phyloP scores from a whole-genome alignment of 768 basidiomycete genomes.

The Strobilomyces confusus region DNA sequence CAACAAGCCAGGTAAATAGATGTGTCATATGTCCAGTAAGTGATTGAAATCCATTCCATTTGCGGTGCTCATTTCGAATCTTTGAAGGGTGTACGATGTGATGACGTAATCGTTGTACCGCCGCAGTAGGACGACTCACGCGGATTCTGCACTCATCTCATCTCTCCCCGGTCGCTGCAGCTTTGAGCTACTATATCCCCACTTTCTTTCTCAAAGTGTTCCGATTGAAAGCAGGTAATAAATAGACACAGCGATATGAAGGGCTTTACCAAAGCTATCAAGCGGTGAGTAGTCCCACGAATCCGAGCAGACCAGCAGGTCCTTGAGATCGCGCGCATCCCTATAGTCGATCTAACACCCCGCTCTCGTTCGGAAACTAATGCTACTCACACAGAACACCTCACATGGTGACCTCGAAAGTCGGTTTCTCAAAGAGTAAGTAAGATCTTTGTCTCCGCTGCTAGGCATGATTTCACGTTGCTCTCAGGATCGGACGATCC shows the following conservation, averaged over 20 bases:
- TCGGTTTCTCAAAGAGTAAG: slow-evolving; percentile 92
- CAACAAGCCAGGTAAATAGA: too few relatives aligned
- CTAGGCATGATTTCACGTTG: slow-evolving; percentile 2
- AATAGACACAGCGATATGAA: slow-evolving; percentile 54
- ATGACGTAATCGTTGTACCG: too few relatives aligned
- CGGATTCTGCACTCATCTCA: too few relatives aligned
- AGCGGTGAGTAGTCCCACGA: slow-evolving; percentile 48
- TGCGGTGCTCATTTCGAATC: too few relatives aligned
- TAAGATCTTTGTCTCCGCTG: slow-evolving; percentile 2
- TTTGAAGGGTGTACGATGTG: too few relatives aligned
- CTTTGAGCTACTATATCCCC: too few relatives aligned
- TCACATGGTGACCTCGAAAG: slow-evolving; percentile 80
- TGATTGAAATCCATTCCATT: too few relatives aligned
- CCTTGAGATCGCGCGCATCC: background rate
- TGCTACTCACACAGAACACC: slow-evolving; percentile 61
- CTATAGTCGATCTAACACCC: slow-evolving; percentile 4
- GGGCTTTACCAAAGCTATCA: slow-evolving; percentile 74
- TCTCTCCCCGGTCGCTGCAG: too few relatives aligned
- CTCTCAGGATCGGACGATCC: slow-evolving; percentile 71
- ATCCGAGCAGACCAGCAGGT: background rate
- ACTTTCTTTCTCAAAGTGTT: background rate
- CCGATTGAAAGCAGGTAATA: background rate
- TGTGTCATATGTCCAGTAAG: too few relatives aligned
- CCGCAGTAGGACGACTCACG: too few relatives aligned
- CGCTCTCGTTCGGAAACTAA: slow-evolving; percentile 9